Percentiles rank a stretch among this genome's conserved stretches.
Evolutionary conservation across 768 basidiomycete species (phyloP).

Genomic region (Panaeolus papilionaceus): DNA sequence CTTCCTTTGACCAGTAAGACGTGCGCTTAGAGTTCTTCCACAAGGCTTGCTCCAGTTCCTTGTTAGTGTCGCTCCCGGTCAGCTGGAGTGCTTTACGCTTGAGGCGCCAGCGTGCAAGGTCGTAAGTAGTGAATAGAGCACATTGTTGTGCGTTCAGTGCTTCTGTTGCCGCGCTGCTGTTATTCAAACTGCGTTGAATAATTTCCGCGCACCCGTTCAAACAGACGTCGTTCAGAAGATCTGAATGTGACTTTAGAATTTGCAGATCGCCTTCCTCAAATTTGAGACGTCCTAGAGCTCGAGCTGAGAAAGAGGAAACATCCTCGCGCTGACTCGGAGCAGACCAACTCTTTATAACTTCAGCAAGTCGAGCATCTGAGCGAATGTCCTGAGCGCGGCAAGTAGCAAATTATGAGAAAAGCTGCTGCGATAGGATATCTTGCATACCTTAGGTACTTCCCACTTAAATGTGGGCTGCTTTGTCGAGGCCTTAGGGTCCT

Average conservation of each 20-base stretch:
- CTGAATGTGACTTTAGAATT: conserved; percentile 12
- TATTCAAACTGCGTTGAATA: conserved; percentile 16
- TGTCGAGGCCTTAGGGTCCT: too few relatives aligned
- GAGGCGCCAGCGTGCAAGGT: not conserved
- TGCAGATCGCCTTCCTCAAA: conserved; percentile 16
- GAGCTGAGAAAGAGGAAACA: not conserved
- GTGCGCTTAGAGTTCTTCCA: not conserved
- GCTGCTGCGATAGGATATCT: too few relatives aligned
- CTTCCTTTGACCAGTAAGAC: not conserved
- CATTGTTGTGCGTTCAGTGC: conserved; percentile 25
- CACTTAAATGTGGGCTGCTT: not conserved
- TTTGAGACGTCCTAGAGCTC: not conserved
- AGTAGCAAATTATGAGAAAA: too few relatives aligned
- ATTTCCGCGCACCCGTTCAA: conserved; percentile 32
- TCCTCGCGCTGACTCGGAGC: not conserved
- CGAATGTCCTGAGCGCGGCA: too few relatives aligned
- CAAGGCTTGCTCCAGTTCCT: not conserved
- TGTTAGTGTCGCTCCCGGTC: not conserved
- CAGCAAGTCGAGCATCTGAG: not conserved
- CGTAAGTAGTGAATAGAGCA: conserved; percentile 1
- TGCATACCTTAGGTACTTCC: not conserved
- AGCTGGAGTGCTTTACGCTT: not conserved
- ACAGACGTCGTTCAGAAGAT: conserved; percentile 31
- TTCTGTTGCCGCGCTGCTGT: not conserved
- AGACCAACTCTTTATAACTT: not conserved